Conservation (phyloP, 169 alveolate genomes). For the Plasmodium berghei region DNA sequence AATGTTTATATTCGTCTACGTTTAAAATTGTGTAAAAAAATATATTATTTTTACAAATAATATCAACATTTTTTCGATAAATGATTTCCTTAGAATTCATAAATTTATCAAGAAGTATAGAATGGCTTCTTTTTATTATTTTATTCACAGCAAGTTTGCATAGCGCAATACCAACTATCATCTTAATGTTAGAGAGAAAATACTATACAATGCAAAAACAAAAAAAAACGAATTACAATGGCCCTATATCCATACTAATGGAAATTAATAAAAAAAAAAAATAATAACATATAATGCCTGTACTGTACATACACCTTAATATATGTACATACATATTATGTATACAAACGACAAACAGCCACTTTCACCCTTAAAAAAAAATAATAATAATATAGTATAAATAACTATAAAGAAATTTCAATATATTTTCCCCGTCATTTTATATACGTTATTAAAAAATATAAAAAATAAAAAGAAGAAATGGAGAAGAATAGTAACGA, state of each 20-base stretch:
- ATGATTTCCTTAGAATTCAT: constrained; percentile 21
- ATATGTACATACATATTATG: too few relatives aligned
- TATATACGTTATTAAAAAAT: too few relatives aligned
- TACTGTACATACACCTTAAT: too few relatives aligned
- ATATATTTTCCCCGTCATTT: too few relatives aligned
- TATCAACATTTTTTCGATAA: constrained; percentile 36
- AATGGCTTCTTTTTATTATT: constrained; percentile 3
- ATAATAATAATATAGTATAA: too few relatives aligned
- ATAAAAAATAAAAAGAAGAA: too few relatives aligned
- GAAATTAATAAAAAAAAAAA: background rate
- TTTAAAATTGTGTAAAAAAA: constrained; percentile 61
- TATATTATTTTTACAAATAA: constrained; percentile 31
- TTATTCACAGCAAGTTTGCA: background rate
- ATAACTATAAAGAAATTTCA: too few relatives aligned
- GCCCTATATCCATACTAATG: background rate
- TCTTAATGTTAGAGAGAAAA: background rate
- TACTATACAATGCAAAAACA: background rate
- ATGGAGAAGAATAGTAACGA: too few relatives aligned
- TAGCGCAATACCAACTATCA: background rate
- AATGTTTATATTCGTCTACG: constrained; percentile 53
- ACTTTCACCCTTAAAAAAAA: too few relatives aligned
- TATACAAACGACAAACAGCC: too few relatives aligned
- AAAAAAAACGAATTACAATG: background rate
- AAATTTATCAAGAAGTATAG: constrained; percentile 23
- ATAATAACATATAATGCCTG: background rate